Evolutionary conservation across 164 flowering plant species (phyloP), one percentile per base, ranked within the genome.

Genomic region (Warburgia ugandensis): DNA sequence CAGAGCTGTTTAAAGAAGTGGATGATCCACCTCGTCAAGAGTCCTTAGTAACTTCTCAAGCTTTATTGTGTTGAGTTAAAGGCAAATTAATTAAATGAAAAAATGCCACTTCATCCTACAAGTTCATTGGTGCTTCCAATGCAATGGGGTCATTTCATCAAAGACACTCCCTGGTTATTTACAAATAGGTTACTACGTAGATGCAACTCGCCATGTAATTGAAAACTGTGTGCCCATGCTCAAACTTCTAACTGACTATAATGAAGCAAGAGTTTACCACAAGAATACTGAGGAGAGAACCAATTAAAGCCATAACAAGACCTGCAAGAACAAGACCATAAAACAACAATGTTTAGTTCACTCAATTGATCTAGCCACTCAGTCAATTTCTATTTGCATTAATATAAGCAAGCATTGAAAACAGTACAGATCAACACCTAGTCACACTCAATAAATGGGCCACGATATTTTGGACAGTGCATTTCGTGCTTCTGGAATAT

Each of bases 221-320:
- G 32, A 31, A 30, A 20, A 48, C 33, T 16, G 0, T 19, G 33
- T 31, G 23, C 28, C 19, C 10, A 9, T 50, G 23, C 33, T 26
- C 25, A 16, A 21, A 27, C 9, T 19, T 14, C 8, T 41, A 14
- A n/a, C n/a, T n/a, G n/a, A n/a, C n/a, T n/a, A n/a, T n/a, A 28
- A 29, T 7, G 21, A 41, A 19, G 12, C 30, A 38, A 29, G 57
- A 29, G 33, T 13, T 68, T 77, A 90, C 95, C 85, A 84, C 78
- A 40, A 78, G 81, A 46, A 86, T 56, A 48, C 90, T 65, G 48
- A 83, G 75, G 31, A 89, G 76, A 52, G 97, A 85, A 42, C 95
- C 97, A 40, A 89, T 81, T 52, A 89, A 61, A 52, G 97, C 73
- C 95, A 85, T 85, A 68, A 82, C 82, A 48, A 78, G 77, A 57